These are phyloP conservation scores for Leptographium procerum DNA, from an alignment of 2,329 filamentous ascomycete genomes.

Conservation along the genomic window DNA sequence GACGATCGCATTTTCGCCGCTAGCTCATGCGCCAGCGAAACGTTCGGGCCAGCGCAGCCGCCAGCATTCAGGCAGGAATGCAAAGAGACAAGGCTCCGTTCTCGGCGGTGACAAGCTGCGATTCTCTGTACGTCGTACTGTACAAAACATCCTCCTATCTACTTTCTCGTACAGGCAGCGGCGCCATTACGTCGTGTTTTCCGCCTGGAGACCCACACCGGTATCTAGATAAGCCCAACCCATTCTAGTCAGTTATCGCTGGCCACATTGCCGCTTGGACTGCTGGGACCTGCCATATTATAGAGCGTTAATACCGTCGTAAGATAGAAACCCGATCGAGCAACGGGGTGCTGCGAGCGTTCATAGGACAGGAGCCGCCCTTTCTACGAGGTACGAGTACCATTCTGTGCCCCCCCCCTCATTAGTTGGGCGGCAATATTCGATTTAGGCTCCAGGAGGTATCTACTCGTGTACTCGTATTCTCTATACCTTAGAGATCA, in stretches of 20 bases:
- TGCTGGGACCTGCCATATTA: too few relatives aligned
- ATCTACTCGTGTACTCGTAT: too few relatives aligned
- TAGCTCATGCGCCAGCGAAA: background rate
- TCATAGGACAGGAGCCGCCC: too few relatives aligned
- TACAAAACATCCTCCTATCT: too few relatives aligned
- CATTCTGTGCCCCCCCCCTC: too few relatives aligned
- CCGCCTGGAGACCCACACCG: background rate
- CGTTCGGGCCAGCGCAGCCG: background rate
- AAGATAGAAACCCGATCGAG: too few relatives aligned
- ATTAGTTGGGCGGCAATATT: too few relatives aligned
- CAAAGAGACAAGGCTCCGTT: slow-evolving; percentile 4
- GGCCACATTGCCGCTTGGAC: background rate
- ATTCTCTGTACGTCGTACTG: background rate
- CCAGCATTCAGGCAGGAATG: background rate
- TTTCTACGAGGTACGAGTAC: too few relatives aligned
- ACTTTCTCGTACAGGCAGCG: background rate
- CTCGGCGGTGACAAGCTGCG: background rate
- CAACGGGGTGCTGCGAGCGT: too few relatives aligned
- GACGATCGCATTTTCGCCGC: background rate
- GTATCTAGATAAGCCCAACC: background rate
- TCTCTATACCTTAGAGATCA: too few relatives aligned
- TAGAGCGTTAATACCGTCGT: too few relatives aligned
- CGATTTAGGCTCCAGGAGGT: too few relatives aligned
- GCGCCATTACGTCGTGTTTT: slow-evolving; percentile 1
- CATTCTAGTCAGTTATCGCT: background rate